Evolutionary conservation across 2,329 filamentous ascomycete species (phyloP), one percentile per base, ranked within the genome.

Genomic region (Penicillium janthinellum): DNA sequence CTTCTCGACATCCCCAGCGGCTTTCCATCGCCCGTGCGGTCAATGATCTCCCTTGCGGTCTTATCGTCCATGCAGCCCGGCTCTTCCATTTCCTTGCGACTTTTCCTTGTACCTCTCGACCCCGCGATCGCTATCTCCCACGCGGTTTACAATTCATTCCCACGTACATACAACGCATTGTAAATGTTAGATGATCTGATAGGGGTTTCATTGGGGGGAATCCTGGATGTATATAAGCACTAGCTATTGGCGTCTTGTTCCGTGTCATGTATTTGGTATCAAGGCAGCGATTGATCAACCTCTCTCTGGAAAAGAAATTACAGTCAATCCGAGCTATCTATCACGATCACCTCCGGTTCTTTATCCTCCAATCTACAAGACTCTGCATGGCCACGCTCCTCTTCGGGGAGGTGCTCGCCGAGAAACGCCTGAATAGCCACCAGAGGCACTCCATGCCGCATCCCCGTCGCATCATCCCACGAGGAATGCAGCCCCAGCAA

Each of bases 401-500:
- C 7, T 15, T 41, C 51, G 49, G 52, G 57, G 3, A 56, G 28
- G 49, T 56, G 44, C 22, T 45, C 56, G 37, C 54, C 61, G 47
- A 77, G 58, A 67, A 85, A 84, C 3, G 58, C 73, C 51, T 59
- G 56, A 1, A 85, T 69, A 2, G 81, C 81, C 60, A 82, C 77
- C 38, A 75, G 67, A 15, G 78, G 74, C 4, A 84, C 70, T 0
- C 83, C 82, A 69, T 82, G 77, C 62, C 82, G 73, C 81, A 82
- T 83, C 0, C 74, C 78, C 8, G 80, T 84, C 62, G 78, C 59
- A 22, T 83, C 81, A 65, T 85, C 81, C 82, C 83, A 85, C 31
- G 77, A 81, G 4, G 81, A 84, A 73, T 85, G 82, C 61, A 86
- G 60, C 1, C 82, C 83, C 0, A 84, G 70, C 56, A 85, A 64